Evolutionary conservation across 163 green algal genomes (phyloP), one percentile per base, ranked within the genome.

Genomic region (Volvox carteri): DNA sequence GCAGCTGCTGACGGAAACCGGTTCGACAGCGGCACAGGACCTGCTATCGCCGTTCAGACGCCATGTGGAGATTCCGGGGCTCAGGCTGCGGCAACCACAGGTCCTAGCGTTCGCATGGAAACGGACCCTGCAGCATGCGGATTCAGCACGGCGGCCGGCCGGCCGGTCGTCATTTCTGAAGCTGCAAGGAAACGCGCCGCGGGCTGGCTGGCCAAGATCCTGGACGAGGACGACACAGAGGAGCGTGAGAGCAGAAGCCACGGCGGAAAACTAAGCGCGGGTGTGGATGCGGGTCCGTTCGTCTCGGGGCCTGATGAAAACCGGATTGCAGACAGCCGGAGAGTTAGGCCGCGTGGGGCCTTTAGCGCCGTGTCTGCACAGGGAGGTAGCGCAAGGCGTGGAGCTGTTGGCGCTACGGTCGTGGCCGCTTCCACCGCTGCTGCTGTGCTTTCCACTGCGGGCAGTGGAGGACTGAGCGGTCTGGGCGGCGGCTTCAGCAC

Each of bases 121-220:
- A n/a, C n/a, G n/a, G n/a, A n/a, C n/a, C n/a, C n/a, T n/a, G n/a
- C n/a, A n/a, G n/a, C 28, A 65, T 65, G 60, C 37, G 77, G 77
- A 14, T 85, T 73, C 77, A 85, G 52, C 77, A 73, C 50, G 1
- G 52, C 77, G 33, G 19, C 50, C 52, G 73, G 73, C 11, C 62
- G n/a, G 73, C 73, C 44, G n/a, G 73, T 80, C n/a, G 73, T 67
- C 18, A 28, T 80, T 42, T 65, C 73, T 1, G 73, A 80, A 33
- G 46, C 75, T 33, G 48, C 75, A n/a, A 46, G 75, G 37, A 68
- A 74, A 54, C 52, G 77, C 28, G 77, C 77, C 25, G 33, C 52
- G 5, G 37, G 52, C 54, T 74, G 21, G 28, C 77, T 74, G 18
- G 52, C 52, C 52, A 73, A 85, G 41, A 3, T 77, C 35, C 25